Base-by-base conservation (phyloP, 805 yeast genomes). In the Yarrowia hollandica region DNA sequence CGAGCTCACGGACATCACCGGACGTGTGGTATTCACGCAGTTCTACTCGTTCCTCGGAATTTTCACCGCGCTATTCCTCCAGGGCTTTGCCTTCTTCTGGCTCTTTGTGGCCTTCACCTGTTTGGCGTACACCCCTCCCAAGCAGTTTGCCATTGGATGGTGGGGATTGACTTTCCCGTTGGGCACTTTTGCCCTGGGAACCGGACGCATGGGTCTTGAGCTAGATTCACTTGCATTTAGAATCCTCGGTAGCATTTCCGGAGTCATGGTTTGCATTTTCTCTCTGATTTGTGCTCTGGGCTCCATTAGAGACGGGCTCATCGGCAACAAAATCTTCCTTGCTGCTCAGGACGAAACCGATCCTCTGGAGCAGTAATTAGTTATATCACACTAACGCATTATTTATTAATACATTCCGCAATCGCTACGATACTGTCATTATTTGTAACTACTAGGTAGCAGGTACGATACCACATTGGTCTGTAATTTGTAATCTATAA, bases 161-260 rank as follows among this genome's bases (percentile, higher is more conserved):
- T 88, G 96, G 96, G 83, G 90, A 15, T 80, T 87, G 76, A 87
- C 96, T 63, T 90, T 90, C 84, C 97, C 96, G 4, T 66, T 90
- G 65, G 97, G 96, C 1, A 88, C 95, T 0, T 83, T 88, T 85
- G 76, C 85, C 0, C 69, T 86, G 12, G 82, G 89, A 2, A 78
- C 82, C 60, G 70, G 75, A 9, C 79, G 82, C 64, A 67, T 90
- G 16, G 84, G 75, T 38, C 65, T 62, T 3, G 68, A 78, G 2
- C 80, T 79, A 48, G 79, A 79, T 1, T 68, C 86, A 64, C 66
- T 70, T 10, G 82, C 87, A 0, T 87, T 88, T 71, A 77, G 81
- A 63, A 83, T 85, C 9, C 63, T 88, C 22, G 80, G 85, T 12
- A 76, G 84, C 30, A 78, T 88, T 4, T 87, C 86, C 66, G 83